A percentile compares a stretch with the other conserved stretches of the same genome.
Conservation (phyloP, 2,329 filamentous ascomycete species). For the Cladosporium cucumerinum region DNA sequence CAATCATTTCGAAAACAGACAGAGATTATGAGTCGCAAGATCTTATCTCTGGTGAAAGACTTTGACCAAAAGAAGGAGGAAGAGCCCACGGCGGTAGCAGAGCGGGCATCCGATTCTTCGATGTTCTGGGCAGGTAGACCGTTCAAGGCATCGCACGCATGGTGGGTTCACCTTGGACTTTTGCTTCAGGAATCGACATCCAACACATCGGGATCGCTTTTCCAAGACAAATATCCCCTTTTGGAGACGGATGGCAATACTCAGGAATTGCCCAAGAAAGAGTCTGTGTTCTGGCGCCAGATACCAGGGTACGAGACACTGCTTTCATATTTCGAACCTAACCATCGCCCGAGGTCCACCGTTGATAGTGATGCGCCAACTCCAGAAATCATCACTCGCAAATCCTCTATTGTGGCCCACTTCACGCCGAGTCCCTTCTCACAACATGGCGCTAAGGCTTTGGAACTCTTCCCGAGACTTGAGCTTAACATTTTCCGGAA, state of each 20-base stretch:
- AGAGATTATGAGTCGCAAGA: not conserved
- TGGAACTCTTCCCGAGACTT: constrained; percentile 19
- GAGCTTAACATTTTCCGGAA: constrained; percentile 16
- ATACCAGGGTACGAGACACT: constrained; percentile 15
- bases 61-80: not conserved
- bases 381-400: not conserved
- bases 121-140: not conserved
- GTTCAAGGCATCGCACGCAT: not conserved
- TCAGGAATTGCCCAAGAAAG: not conserved
- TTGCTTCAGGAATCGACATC: not conserved
- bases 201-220: not conserved
- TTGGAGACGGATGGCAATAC: too few species aligned
- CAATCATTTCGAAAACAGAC: not conserved
- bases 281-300: constrained; percentile 7
- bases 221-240: not conserved
- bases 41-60: not conserved
- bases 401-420: constrained; percentile 17
- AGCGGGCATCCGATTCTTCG: too few species aligned
- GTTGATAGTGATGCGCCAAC: not conserved
- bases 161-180: not conserved
- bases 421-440: constrained; percentile 21
- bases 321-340: constrained; percentile 22
- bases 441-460: constrained; percentile 3
- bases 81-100: not conserved
- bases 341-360: not conserved